phyloP scores from a whole-genome alignment of 139 green algal species.

The Micractinium sp. region DNA sequence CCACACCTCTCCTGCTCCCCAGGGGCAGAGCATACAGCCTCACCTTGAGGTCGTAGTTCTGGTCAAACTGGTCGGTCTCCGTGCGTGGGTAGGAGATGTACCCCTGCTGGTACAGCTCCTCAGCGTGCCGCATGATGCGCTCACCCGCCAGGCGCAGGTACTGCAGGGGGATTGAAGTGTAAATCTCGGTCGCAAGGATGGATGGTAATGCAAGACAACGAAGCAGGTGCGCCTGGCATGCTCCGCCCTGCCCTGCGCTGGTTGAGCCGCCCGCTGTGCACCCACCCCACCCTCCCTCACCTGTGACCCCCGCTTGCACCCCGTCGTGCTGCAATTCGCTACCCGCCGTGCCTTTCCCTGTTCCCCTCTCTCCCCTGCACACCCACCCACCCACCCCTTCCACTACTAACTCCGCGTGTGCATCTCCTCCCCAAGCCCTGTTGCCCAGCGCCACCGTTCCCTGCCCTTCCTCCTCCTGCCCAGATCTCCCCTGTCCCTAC shows the following conservation, averaged over 20 bases:
- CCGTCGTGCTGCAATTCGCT: no score
- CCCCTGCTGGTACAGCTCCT: constrained; percentile 97
- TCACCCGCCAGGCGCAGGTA: constrained; percentile 82
- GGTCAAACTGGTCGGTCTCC: constrained; percentile 92
- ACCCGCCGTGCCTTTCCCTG: no score
- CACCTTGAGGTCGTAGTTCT: constrained; percentile 76
- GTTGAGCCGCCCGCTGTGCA: no score
- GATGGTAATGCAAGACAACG: no score
- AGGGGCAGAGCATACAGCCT: background rate
- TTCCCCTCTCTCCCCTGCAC: background rate
- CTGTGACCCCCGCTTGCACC: no score
- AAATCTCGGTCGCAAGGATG: no score
- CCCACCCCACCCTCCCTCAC: no score
- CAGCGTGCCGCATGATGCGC: constrained; percentile 93
- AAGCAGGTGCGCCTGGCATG: background rate
- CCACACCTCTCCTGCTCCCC: background rate
- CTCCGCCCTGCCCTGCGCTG: no score
- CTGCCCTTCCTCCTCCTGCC: no score
- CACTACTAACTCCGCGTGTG: constrained; percentile 81
- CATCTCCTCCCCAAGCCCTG: constrained; percentile 85
- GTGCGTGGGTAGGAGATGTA: constrained; percentile 97
- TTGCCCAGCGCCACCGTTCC: no score
- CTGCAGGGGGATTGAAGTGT: constrained; percentile 9
- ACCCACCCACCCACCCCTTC: background rate
- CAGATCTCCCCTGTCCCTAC: no score